Conservation (phyloP, 352 stramenopile genomes). For the Pythium vanterpoolii region DNA sequence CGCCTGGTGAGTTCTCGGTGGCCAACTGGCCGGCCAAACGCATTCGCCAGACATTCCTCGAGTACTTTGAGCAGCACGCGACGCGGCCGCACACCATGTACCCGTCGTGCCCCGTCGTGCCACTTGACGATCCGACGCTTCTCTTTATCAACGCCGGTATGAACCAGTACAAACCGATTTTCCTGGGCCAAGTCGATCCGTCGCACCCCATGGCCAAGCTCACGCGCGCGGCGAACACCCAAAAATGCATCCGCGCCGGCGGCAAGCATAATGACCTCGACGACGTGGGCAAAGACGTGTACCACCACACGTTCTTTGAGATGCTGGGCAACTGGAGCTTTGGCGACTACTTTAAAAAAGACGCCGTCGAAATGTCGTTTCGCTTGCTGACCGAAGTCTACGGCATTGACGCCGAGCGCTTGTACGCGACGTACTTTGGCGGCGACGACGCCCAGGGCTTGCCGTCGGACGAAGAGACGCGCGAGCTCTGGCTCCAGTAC, state of each 20-base stretch:
- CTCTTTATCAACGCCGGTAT: conserved; percentile 99
- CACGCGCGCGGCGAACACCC: conserved; percentile 92
- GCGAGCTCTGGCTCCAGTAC: conserved; percentile 86
- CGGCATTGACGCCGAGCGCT: conserved; percentile 86
- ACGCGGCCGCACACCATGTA: conserved; percentile 91
- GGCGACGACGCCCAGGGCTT: conserved; percentile 88
- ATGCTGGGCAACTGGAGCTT: conserved; percentile 99
- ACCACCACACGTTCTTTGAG: conserved; percentile 99
- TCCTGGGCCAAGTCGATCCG: conserved; percentile 96
- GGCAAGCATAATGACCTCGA: conserved; percentile 99
- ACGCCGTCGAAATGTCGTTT: conserved; percentile 97
- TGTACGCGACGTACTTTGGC: conserved; percentile 99
- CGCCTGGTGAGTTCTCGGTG: conserved; percentile 19
- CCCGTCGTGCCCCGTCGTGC: conserved; percentile 95
- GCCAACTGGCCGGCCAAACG: conserved; percentile 92
- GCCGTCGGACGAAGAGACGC: conserved; percentile 91
- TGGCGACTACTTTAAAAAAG: conserved; percentile 98
- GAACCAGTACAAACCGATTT: conserved; percentile 99
- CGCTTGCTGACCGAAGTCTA: conserved; percentile 96
- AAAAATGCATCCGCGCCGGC: conserved; percentile 99
- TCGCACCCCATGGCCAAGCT: conserved; percentile 90
- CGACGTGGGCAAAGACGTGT: conserved; percentile 98
- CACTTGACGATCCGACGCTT: conserved; percentile 97
- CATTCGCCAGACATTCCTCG: conserved; percentile 97
- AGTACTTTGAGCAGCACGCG: conserved; percentile 94